Conservation (phyloP, 192 early-diverging fungal genomes). For the Ambispora gerdemannii region DNA sequence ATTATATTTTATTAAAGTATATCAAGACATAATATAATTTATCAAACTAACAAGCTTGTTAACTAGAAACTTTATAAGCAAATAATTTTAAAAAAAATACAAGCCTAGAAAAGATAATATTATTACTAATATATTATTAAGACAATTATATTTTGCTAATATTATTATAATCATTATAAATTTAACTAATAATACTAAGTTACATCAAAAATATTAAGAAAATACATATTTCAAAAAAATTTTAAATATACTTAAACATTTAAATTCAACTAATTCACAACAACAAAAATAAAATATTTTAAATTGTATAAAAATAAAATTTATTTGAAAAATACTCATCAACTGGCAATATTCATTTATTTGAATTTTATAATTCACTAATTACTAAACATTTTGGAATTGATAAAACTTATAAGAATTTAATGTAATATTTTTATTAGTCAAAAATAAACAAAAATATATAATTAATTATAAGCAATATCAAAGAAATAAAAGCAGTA, state of each 20-base stretch:
- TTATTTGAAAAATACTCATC: background rate
- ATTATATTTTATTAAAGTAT: too few relatives aligned
- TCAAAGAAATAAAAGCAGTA: constrained; percentile 30
- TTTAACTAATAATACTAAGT: too few relatives aligned
- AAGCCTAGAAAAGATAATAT: background rate
- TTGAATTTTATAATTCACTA: constrained; percentile 23
- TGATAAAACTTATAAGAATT: constrained; percentile 15
- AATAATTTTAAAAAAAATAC: constrained; percentile 8
- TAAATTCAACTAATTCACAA: too few relatives aligned
- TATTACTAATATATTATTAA: background rate
- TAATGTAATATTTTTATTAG: too few relatives aligned
- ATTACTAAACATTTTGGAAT: too few relatives aligned
- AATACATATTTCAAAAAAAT: too few relatives aligned
- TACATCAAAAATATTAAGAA: too few relatives aligned
- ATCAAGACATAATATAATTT: constrained; percentile 27
- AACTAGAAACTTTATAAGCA: constrained; percentile 17
- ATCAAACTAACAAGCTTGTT: constrained; percentile 12
- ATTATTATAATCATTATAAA: too few relatives aligned
- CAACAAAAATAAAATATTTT: too few relatives aligned
- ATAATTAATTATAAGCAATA: constrained; percentile 30
- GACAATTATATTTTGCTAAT: background rate
- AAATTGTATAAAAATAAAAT: too few relatives aligned
- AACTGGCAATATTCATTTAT: constrained; percentile 1
- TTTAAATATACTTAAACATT: too few relatives aligned
- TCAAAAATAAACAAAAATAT: too few relatives aligned